Evolutionary conservation across 192 early-diverging fungal genomes (phyloP).

Genomic region (Backusella morwellensis): DNA sequence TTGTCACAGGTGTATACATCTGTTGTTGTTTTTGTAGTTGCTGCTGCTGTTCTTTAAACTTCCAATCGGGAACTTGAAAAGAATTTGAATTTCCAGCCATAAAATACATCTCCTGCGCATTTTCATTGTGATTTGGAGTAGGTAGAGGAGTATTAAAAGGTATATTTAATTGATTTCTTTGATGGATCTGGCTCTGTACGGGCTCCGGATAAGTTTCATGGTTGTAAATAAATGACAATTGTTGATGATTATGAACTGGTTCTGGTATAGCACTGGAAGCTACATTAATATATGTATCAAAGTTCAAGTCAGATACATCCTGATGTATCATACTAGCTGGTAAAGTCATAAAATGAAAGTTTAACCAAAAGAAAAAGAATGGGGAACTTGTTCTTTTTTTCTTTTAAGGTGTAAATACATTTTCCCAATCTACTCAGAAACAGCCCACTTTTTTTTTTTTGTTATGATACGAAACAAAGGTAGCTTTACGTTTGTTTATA

Average conservation of each 20-base stretch:
- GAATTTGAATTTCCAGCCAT: background rate
- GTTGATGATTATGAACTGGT: background rate
- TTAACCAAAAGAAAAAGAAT: background rate
- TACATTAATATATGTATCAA: slow-evolving; percentile 15
- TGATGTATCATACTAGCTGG: slow-evolving; percentile 5
- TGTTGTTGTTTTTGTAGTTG: background rate
- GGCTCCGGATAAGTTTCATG: background rate
- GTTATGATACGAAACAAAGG: background rate
- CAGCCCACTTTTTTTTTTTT: slow-evolving; percentile 13
- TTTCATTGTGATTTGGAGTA: background rate
- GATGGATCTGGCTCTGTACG: background rate
- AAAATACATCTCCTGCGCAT: background rate
- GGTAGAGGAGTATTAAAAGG: background rate
- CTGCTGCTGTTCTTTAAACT: background rate
- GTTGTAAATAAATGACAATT: background rate
- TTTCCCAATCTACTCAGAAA: background rate
- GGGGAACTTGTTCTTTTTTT: background rate
- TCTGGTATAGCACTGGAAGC: background rate
- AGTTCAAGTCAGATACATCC: background rate
- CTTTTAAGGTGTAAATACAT: background rate
- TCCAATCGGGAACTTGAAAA: background rate
- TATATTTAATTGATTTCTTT: background rate
- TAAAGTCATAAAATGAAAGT: background rate
- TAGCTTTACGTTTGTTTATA: background rate
- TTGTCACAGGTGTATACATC: background rate